Evolutionary conservation across 208 protist genomes (phyloP), one percentile per base, ranked within the genome.

Genomic region (Trypanosoma boissoni): DNA sequence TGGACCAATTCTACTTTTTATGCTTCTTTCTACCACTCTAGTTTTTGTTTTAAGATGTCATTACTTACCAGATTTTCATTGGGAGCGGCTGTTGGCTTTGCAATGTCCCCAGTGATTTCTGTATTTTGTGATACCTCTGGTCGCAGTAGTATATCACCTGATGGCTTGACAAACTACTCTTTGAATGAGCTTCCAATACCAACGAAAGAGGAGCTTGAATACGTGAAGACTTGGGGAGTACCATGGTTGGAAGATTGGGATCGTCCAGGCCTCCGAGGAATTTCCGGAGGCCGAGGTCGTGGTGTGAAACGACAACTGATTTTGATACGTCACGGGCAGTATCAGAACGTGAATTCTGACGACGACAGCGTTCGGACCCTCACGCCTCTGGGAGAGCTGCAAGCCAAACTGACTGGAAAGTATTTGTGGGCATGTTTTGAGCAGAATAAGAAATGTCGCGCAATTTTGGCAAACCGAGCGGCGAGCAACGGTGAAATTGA

Each of bases 311-410:
- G 83, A 0, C 83, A 86, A 55, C 72, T 94, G 29, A 49, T 94
- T 20, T 59, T 94, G 21, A 79, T 94, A n/a, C 78, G 88, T 16
- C 88, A 94, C 63, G 88, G 88, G 3, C 84, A 94, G 60, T 94
- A 94, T 74, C 46, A 74, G 24, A 88, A 83, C 36, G 72, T 81
- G 34, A 2, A 14, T 23, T 45, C 26, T 21, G 16, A 73, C 26
- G 74, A 81, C 59, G 78, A 88, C 60, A 50, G 7, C 5, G 46
- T 76, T 7, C 72, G 71, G 20, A 37, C 46, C 0, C 70, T 94
- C 3, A 94, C 80, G 2, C 10, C 54, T 34, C 68, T 91, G 0
- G 87, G 87, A 3, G 55, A 78, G 52, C 21, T 64, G 57, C 87
- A 94, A 55, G 87, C 87, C 2, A 66, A 43, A 23, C 27, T 59